These are phyloP conservation scores for Acer saccharum DNA, from an alignment of 345 rosid genomes.

Conservation along the genomic window DNA sequence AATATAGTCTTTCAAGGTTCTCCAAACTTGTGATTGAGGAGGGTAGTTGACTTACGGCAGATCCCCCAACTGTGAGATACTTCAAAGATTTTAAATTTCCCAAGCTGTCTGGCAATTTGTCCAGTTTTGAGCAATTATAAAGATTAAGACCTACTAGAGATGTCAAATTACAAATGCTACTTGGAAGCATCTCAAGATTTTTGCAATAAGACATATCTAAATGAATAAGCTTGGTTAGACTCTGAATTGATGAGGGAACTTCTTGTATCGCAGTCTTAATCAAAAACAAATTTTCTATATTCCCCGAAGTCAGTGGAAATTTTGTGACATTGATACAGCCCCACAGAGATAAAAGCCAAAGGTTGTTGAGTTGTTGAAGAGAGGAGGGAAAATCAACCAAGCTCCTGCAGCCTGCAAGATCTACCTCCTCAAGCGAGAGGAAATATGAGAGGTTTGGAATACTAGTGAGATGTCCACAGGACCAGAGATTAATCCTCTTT, in stretches of 20 bases:
- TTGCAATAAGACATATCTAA: background rate
- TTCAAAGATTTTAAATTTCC: background rate
- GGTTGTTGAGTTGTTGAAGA: background rate
- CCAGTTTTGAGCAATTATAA: background rate
- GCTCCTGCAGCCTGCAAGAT: background rate
- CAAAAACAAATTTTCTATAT: background rate
- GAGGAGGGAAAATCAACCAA: background rate
- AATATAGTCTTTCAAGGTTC: background rate
- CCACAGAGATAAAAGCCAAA: background rate
- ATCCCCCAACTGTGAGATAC: background rate
- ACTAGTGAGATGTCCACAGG: slow-evolving; percentile 4
- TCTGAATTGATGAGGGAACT: background rate
- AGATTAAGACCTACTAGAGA: background rate
- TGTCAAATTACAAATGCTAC: background rate
- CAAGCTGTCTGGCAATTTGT: background rate
- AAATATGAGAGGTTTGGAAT: slow-evolving; percentile 4
- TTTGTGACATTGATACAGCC: background rate
- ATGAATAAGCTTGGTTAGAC: background rate
- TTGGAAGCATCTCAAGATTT: slow-evolving; percentile 5
- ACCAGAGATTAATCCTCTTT: slow-evolving; percentile 3
- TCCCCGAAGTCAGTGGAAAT: background rate
- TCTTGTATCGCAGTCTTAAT: background rate
- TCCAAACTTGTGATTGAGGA: background rate
- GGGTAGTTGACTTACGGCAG: background rate
- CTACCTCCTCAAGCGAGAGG: background rate